Base-by-base conservation (phyloP, 306 rosid genomes). In the Prunus salicina region DNA sequence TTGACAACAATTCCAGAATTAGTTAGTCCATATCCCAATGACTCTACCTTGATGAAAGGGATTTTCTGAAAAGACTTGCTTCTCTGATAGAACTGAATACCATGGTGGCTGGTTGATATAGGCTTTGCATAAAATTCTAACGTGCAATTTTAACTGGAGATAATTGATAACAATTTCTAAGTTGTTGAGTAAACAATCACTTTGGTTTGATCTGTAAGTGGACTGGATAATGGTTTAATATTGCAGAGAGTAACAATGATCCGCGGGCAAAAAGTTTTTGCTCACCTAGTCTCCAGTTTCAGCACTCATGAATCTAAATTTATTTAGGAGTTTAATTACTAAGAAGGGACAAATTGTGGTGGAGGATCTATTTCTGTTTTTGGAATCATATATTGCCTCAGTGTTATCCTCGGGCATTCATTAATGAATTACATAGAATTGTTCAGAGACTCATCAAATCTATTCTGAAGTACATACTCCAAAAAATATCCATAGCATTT, bases 291-390 rank as follows among this genome's bases (percentile, higher is more conserved):
- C 12, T 69, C 53, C 73, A 63, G 28, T 27, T 28, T 78, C 49
- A 38, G 70, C 46, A 71, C 64, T 18, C 53, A 50, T 46, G 77
- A 55, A 32, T 53, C 43, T 65, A 38, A 72, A 64, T n/a, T 13
- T 20, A 50, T 34, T 49, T 13, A 11, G 32, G 64, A 64, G 76
- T 69, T 75, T 60, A 71, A 63, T 76, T 74, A 79, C 76, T 65
- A 78, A 62, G 78, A 81, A 63, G 69, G 73, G 84, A 86, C 84
- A 65, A 53, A 75, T 38, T 2, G 34, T 51, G 77, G 24, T 64
- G 61, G 67, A 43, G 71, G 25, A 14, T 83, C 80, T 70, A 47
- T 47, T 53, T 32, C 30, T 45, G 13, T 27, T 34, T 46, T 19
- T 60, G 65, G 75, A 74, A 64, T 63, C 55, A 69, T 47, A 56